phyloP scores from a whole-genome alignment of 1,139 yeast species.

The Yamadazyma taylorii region DNA sequence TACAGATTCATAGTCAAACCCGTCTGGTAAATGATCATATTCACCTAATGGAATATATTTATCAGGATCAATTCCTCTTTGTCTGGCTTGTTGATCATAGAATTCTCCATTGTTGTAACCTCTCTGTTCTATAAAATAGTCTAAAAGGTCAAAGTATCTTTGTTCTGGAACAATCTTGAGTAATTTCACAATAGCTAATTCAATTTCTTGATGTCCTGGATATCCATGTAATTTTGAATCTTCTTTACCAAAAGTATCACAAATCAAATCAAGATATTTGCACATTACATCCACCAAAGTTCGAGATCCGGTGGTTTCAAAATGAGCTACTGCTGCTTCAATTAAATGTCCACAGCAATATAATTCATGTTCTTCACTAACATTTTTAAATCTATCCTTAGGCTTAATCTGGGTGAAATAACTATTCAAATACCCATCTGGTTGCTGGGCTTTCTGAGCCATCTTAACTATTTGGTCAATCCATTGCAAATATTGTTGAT shows the following conservation, averaged over 20 bases:
- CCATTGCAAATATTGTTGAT: constrained; percentile 15
- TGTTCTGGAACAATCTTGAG: constrained; percentile 16
- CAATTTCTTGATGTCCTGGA: constrained; percentile 27
- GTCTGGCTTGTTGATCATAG: constrained; percentile 16
- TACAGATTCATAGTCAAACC: constrained; percentile 4
- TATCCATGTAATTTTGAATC: constrained; percentile 20
- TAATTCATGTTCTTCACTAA: constrained; percentile 20
- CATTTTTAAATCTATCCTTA: constrained; percentile 17
- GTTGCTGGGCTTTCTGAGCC: constrained; percentile 21
- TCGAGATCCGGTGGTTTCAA: constrained; percentile 17
- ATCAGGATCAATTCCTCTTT: constrained; percentile 18
- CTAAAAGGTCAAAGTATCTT: constrained; percentile 16
- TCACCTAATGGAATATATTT: constrained; percentile 12
- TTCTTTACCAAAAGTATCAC: constrained; percentile 17
- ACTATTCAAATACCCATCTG: constrained; percentile 23
- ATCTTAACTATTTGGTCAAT: constrained; percentile 17
- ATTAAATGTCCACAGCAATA: constrained; percentile 24
- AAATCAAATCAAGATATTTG: constrained; percentile 19
- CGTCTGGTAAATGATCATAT: constrained; percentile 10
- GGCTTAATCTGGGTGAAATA: constrained; percentile 23
- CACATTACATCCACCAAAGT: constrained; percentile 17
- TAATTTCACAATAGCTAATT: constrained; percentile 21
- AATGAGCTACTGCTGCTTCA: constrained; percentile 23
- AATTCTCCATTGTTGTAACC: constrained; percentile 20
- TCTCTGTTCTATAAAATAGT: constrained; percentile 21